phyloP scores from a whole-genome alignment of 352 stramenopile species.

The Pythium folliculosum region DNA sequence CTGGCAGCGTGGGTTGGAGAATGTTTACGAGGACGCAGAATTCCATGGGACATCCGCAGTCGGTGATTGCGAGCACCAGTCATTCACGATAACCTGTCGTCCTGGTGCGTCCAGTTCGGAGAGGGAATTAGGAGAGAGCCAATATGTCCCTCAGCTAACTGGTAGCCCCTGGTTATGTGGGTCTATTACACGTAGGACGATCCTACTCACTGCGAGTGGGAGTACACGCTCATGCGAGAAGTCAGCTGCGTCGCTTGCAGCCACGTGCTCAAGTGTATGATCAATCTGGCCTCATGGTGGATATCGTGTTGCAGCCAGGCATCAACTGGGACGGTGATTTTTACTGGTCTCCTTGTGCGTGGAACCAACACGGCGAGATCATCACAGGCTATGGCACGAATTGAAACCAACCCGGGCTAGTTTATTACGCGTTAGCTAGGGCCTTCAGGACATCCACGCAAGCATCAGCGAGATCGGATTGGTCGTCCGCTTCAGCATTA shows the following conservation, averaged over 20 bases:
- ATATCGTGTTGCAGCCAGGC: constrained; percentile 26
- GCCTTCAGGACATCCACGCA: constrained; percentile 17
- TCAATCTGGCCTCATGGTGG: constrained; percentile 41
- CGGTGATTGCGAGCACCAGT: constrained; percentile 15
- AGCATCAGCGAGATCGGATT: constrained; percentile 21
- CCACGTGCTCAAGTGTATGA: constrained; percentile 61
- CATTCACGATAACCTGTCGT: constrained; percentile 20
- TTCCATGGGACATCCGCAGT: constrained; percentile 6
- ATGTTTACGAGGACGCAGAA: constrained; percentile 2
- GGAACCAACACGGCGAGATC: constrained; percentile 40
- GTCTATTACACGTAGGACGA: constrained; percentile 5
- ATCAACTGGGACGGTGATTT: constrained; percentile 38
- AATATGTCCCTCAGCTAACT: neutral
- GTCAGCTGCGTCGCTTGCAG: constrained; percentile 19
- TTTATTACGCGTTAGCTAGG: neutral
- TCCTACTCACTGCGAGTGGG: constrained; percentile 17
- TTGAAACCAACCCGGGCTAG: neutral
- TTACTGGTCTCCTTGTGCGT: constrained; percentile 59
- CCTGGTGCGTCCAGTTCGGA: constrained; percentile 9
- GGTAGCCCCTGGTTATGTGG: neutral
- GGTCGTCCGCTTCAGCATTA: constrained; percentile 14
- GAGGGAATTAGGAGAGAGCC: neutral
- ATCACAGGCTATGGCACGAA: neutral
- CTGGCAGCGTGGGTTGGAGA: constrained; percentile 12
- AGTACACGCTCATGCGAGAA: neutral